Evolutionary conservation across 768 basidiomycete species (phyloP).

Genomic region (Termitomyces heimii): DNA sequence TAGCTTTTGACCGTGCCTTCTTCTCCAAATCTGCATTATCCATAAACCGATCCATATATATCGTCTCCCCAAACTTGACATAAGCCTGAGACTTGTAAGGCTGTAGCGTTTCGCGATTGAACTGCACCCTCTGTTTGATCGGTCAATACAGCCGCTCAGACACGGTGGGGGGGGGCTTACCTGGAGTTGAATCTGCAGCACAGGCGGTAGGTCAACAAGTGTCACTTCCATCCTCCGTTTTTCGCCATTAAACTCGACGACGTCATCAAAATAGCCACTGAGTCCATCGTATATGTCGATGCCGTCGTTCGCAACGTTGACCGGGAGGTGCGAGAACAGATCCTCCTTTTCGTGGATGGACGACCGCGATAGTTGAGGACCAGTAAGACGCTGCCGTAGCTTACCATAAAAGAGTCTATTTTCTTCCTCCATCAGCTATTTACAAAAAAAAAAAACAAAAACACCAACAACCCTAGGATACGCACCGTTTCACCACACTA

Average conservation of each 20-base stretch:
- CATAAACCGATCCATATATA: constrained; percentile 91
- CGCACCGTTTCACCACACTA: constrained; percentile 80
- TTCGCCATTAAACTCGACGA: constrained; percentile 82
- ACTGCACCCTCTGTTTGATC: constrained; percentile 73
- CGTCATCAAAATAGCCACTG: constrained; percentile 85
- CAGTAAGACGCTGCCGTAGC: constrained; percentile 51
- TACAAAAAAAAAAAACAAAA: too few relatives aligned
- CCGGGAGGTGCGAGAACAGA: constrained; percentile 87
- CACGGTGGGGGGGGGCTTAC: constrained; percentile 43
- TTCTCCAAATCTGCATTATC: constrained; percentile 68
- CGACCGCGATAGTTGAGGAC: constrained; percentile 34
- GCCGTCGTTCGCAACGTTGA: constrained; percentile 86
- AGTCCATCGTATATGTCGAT: constrained; percentile 94
- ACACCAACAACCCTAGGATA: neutral
- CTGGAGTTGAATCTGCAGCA: constrained; percentile 95
- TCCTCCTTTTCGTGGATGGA: constrained; percentile 85
- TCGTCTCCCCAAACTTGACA: constrained; percentile 81
- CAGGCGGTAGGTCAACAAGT: constrained; percentile 79
- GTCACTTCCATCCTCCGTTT: constrained; percentile 86
- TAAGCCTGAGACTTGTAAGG: constrained; percentile 96
- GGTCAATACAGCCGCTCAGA: neutral
- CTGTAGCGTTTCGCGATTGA: constrained; percentile 85
- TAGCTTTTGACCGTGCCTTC: constrained; percentile 60
- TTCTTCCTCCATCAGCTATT: neutral
- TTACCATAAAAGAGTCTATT: constrained; percentile 80